Percentiles rank a stretch among this genome's conserved stretches.
These are phyloP conservation scores for Podila epicladia DNA, from an alignment of 192 early-diverging fungal genomes.

Conservation along the genomic window DNA sequence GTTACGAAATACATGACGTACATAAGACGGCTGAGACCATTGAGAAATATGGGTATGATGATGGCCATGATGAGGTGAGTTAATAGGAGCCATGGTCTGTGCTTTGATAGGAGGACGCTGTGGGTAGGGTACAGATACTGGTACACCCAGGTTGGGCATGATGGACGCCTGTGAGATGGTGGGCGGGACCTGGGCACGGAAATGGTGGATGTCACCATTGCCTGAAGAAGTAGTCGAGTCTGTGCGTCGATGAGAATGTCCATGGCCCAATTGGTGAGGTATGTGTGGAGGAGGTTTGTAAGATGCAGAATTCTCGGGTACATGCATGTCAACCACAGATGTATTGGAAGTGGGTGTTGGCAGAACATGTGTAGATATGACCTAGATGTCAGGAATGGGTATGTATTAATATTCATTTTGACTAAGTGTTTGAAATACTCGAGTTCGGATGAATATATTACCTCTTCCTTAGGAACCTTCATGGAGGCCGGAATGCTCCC, in stretches of 20 bases:
- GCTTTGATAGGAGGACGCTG: constrained; percentile 1
- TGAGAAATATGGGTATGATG: not conserved
- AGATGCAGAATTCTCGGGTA: constrained; percentile 13
- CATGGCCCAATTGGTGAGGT: constrained; percentile 12
- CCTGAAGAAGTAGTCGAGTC: constrained; percentile 18
- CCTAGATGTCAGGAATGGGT: too few relatives aligned
- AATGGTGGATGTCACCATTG: constrained; percentile 26
- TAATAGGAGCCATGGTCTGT: not conserved
- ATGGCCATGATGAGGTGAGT: not conserved
- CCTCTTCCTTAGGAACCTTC: constrained; percentile 5
- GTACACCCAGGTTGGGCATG: constrained; percentile 30
- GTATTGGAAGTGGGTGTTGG: constrained; percentile 7
- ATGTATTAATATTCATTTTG: too few relatives aligned
- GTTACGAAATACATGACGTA: not conserved
- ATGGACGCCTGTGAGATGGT: constrained; percentile 8
- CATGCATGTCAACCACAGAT: too few relatives aligned
- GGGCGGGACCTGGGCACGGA: constrained; percentile 28
- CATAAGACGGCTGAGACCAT: not conserved
- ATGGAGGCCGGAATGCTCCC: constrained; percentile 8
- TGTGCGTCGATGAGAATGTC: constrained; percentile 10
- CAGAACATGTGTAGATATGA: constrained; percentile 12
- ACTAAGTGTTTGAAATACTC: too few relatives aligned
- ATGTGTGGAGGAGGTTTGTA: constrained; percentile 13
- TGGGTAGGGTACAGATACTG: constrained; percentile 7
- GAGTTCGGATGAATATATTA: too few relatives aligned